Evolutionary conservation across 208 protist genomes (phyloP).

Genomic region (Porcisia deanei): DNA sequence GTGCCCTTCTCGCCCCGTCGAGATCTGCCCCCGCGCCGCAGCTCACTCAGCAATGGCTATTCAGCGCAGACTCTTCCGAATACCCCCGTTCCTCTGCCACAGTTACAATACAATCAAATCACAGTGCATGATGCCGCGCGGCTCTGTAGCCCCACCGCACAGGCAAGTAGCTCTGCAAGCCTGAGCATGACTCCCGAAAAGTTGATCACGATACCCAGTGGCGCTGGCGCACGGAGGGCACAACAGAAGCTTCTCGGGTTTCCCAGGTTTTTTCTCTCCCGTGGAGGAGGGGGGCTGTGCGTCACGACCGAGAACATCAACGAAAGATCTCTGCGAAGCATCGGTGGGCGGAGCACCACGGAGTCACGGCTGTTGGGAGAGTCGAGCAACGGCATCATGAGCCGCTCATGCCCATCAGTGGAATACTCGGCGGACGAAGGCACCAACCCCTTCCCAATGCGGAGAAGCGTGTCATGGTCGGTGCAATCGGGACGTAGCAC

Average conservation of each 20-base stretch:
- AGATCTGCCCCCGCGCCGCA: background rate
- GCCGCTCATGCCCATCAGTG: constrained; percentile 19
- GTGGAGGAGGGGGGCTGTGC: background rate
- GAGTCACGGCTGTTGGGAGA: constrained; percentile 3
- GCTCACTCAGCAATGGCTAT: background rate
- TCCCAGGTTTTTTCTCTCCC: background rate
- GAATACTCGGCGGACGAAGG: constrained; percentile 14
- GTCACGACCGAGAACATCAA: background rate
- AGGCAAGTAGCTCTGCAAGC: background rate
- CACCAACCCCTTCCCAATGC: constrained; percentile 9
- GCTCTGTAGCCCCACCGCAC: background rate
- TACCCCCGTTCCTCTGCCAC: background rate
- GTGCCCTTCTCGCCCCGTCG: background rate
- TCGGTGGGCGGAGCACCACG: constrained; percentile 5
- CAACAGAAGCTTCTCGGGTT: background rate
- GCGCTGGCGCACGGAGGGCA: background rate
- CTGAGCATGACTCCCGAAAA: constrained; percentile 7
- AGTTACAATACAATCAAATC: constrained; percentile 7
- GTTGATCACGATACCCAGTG: background rate
- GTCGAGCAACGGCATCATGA: constrained; percentile 4
- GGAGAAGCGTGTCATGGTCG: constrained; percentile 22
- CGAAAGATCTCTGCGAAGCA: constrained; percentile 5
- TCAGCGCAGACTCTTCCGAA: background rate
- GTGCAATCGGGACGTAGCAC: constrained; percentile 15
- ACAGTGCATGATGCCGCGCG: background rate